Conservation (phyloP, 345 rosid genomes). For the Raphanus sativus region DNA sequence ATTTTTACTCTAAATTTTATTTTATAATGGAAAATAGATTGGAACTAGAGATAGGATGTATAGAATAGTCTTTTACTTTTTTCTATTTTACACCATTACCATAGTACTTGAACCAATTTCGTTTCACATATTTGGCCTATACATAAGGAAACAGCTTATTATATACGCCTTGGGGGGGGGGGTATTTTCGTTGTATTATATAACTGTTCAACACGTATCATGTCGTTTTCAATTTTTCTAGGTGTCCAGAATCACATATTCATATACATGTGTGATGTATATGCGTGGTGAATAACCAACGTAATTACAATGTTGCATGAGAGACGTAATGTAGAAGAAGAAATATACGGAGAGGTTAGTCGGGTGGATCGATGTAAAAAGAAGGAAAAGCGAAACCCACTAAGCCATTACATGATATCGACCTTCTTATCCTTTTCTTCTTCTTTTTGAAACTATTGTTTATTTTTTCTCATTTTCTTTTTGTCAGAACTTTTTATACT, state of each 20-base stretch:
- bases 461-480: slow-evolving; percentile 36
- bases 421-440: slow-evolving; percentile 38
- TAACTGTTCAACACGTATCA: not conserved
- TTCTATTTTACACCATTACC: slow-evolving; percentile 13
- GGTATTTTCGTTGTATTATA: not conserved
- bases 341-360: slow-evolving; percentile 52
- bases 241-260: slow-evolving; percentile 13
- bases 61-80: not conserved
- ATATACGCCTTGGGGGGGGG: slow-evolving; percentile 4
- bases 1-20: no score
- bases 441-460: not conserved
- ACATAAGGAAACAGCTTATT: slow-evolving; percentile 30
- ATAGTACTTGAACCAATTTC: slow-evolving; percentile 13
- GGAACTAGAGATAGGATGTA: not conserved
- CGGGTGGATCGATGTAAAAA: slow-evolving; percentile 42
- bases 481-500: slow-evolving; percentile 38
- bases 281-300: slow-evolving; percentile 17
- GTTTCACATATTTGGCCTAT: slow-evolving; percentile 38
- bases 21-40: no score
- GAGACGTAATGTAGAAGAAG: slow-evolving; percentile 1
- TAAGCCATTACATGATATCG: slow-evolving; percentile 46
- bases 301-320: slow-evolving; percentile 5
- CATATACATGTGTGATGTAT: not conserved
- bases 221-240: slow-evolving; percentile 30
- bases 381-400: slow-evolving; percentile 57